A percentile compares a stretch with the other conserved stretches of the same genome.
Conservation (phyloP, 2,329 filamentous ascomycete species). For the Aspergillus pseudoterreus region DNA sequence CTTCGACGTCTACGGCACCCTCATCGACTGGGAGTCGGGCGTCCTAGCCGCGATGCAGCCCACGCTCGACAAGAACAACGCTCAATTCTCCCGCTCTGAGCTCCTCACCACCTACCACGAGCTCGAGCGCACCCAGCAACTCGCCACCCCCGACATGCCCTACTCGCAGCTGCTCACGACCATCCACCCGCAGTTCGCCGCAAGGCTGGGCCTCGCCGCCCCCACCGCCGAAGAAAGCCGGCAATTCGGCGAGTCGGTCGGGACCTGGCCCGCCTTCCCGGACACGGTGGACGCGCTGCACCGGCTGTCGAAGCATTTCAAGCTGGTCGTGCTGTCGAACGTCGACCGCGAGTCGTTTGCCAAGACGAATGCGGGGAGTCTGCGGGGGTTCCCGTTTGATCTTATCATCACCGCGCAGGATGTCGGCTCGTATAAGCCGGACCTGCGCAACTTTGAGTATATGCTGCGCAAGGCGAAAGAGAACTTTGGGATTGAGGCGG, state of each 20-base stretch:
- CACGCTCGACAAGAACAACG: slow-evolving; percentile 36
- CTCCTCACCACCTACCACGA: slow-evolving; percentile 23
- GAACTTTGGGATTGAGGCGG: slow-evolving; percentile 56
- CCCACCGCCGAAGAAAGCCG: slow-evolving; percentile 34
- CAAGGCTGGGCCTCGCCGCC: slow-evolving; percentile 22
- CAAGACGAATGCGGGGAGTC: slow-evolving; percentile 44
- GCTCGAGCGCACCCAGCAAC: slow-evolving; percentile 49
- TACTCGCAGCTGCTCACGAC: slow-evolving; percentile 60
- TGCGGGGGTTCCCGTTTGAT: slow-evolving; percentile 56
- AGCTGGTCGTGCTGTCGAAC: slow-evolving; percentile 56
- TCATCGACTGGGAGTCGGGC: slow-evolving; percentile 74
- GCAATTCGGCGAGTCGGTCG: slow-evolving; percentile 49
- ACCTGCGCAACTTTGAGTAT: slow-evolving; percentile 61
- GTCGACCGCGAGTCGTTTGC: slow-evolving; percentile 53
- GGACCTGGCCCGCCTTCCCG: slow-evolving; percentile 53
- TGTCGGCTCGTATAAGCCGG: slow-evolving; percentile 69
- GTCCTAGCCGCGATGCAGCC: slow-evolving; percentile 52
- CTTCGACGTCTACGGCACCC: slow-evolving; percentile 77
- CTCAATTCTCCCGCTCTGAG: slow-evolving; percentile 30
- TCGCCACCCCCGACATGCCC: slow-evolving; percentile 51
- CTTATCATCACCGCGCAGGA: slow-evolving; percentile 67
- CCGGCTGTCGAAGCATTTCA: slow-evolving; percentile 48
- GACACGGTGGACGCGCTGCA: slow-evolving; percentile 55
- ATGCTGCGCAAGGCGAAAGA: slow-evolving; percentile 53
- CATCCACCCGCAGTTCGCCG: slow-evolving; percentile 28